Conservation (phyloP, 2,329 filamentous ascomycete genomes). For the Neonectria faginata region DNA sequence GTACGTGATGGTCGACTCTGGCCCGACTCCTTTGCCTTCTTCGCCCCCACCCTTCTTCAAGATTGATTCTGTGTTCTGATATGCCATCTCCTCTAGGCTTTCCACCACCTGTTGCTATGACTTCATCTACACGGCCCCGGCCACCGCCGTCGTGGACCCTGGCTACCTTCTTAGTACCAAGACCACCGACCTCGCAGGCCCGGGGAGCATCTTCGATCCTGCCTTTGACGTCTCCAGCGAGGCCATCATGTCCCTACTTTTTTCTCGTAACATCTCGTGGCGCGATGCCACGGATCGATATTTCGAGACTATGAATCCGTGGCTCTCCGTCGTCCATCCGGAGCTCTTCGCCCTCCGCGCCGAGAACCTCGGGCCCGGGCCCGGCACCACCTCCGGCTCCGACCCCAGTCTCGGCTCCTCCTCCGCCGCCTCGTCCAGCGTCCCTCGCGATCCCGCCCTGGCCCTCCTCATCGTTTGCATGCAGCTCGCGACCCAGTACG, state of each 20-base stretch:
- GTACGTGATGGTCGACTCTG: constrained; percentile 34
- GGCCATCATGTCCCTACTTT: constrained; percentile 55
- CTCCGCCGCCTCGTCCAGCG: constrained; percentile 8
- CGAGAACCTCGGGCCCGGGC: constrained; percentile 24
- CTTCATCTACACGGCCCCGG: constrained; percentile 52
- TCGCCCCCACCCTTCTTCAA: background rate
- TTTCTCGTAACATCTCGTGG: constrained; percentile 52
- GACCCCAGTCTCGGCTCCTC: constrained; percentile 14
- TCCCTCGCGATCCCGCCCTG: constrained; percentile 44
- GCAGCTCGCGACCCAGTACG: constrained; percentile 55
- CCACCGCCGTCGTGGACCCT: constrained; percentile 48
- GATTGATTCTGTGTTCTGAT: background rate
- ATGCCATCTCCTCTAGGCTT: constrained; percentile 34
- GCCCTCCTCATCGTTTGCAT: constrained; percentile 58
- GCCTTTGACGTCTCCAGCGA: constrained; percentile 51
- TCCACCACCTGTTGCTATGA: constrained; percentile 52
- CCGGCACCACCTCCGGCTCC: constrained; percentile 10
- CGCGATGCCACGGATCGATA: constrained; percentile 53
- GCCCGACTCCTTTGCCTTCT: background rate
- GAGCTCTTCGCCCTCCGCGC: constrained; percentile 51
- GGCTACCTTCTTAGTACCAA: constrained; percentile 45
- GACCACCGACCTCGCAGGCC: constrained; percentile 33
- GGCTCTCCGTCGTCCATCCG: constrained; percentile 57
- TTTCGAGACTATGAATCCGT: constrained; percentile 56
- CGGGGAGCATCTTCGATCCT: constrained; percentile 46